These are phyloP conservation scores for Tagetes erecta DNA, from an alignment of 129 eudicot genomes.

Conservation along the genomic window DNA sequence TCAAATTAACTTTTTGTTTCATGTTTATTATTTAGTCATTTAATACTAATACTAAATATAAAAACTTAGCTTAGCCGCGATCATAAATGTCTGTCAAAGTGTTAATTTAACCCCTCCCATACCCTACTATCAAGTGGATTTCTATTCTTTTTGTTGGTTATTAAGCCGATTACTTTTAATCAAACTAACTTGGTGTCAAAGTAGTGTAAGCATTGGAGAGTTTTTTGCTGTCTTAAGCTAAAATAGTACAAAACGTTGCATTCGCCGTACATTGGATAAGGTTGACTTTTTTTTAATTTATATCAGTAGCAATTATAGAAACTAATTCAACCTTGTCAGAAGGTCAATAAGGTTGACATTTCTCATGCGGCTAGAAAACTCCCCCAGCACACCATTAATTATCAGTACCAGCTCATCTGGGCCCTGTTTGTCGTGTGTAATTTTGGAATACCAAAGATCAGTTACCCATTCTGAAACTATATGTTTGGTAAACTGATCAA, in stretches of 20 bases:
- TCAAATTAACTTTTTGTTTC: background rate
- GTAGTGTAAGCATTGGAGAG: background rate
- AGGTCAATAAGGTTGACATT: slow-evolving; percentile 85
- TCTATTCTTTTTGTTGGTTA: background rate
- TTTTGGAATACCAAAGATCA: slow-evolving; percentile 89
- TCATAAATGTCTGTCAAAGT: background rate
- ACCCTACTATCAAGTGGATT: background rate
- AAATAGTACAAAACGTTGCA: background rate
- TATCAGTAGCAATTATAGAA: slow-evolving; percentile 11
- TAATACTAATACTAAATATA: background rate
- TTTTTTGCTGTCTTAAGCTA: background rate
- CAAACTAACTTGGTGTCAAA: slow-evolving; percentile 1
- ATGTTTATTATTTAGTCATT: background rate
- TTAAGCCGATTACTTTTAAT: background rate
- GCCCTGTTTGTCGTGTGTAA: slow-evolving; percentile 94
- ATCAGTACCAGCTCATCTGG: slow-evolving; percentile 92
- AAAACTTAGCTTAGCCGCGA: background rate
- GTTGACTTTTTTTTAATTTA: background rate
- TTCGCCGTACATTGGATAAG: background rate
- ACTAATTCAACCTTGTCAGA: slow-evolving; percentile 68
- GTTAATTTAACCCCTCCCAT: too few species aligned
- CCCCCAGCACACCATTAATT: slow-evolving; percentile 86
- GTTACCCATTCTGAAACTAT: slow-evolving; percentile 98
- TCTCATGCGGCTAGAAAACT: slow-evolving; percentile 83
- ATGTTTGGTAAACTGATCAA: slow-evolving; percentile 84